Evolutionary conservation across 768 basidiomycete species (phyloP).

Genomic region (Sistotremastrum suecicum): DNA sequence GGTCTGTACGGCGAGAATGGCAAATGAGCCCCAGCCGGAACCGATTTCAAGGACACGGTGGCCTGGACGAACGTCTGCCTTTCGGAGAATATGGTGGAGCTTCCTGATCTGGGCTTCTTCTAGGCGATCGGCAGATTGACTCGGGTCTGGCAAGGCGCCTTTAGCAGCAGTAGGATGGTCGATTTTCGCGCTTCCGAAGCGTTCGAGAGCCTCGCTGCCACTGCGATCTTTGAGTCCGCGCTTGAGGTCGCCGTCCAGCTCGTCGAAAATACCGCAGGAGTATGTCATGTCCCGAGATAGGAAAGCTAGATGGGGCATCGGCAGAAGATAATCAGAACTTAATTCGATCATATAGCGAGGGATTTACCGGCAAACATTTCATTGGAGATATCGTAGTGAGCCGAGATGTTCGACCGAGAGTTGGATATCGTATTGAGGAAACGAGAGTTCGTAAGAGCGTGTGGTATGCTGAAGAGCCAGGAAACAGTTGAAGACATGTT

Average conservation of each 20-base stretch:
- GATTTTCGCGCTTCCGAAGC: constrained; percentile 6
- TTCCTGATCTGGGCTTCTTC: constrained; percentile 46
- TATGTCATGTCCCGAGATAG: constrained; percentile 65
- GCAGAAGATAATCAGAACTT: neutral
- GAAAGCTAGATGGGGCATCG: constrained; percentile 24
- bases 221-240: constrained; percentile 19
- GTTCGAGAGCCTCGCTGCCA: constrained; percentile 22
- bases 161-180: neutral
- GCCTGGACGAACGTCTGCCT: constrained; percentile 44
- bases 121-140: constrained; percentile 15
- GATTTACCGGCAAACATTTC: constrained; percentile 49
- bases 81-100: constrained; percentile 45
- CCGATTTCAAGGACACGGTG: constrained; percentile 59
- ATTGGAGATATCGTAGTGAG: constrained; percentile 71
- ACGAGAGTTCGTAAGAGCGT: constrained; percentile 40
- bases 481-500: constrained; percentile 36
- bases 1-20: constrained; percentile 43
- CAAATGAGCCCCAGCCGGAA: constrained; percentile 66
- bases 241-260: constrained; percentile 43
- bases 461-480: constrained; percentile 37
- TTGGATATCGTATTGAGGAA: constrained; percentile 56
- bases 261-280: constrained; percentile 55
- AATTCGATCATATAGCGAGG: constrained; percentile 4
- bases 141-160: neutral
- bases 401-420: constrained; percentile 53